Percentiles rank a stretch among this genome's conserved stretches.
Evolutionary conservation across 805 yeast species (phyloP).

Genomic region (Brettanomyces bruxellensis): DNA sequence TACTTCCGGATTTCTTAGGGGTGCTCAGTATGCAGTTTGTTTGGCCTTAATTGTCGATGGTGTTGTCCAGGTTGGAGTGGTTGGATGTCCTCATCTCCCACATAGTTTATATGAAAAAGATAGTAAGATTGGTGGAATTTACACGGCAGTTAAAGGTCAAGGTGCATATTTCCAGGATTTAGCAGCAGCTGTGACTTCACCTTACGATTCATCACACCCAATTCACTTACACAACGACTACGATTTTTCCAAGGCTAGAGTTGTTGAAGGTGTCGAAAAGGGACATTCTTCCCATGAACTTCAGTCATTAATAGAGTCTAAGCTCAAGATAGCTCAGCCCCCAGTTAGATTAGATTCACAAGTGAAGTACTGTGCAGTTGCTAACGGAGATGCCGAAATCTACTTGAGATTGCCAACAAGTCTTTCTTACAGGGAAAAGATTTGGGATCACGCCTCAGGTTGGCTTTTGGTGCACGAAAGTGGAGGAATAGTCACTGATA

Average conservation of each 20-base stretch:
- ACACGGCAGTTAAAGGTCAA: constrained; percentile 54
- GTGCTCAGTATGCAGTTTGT: constrained; percentile 96
- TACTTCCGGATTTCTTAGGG: constrained; percentile 90
- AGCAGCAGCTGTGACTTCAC: constrained; percentile 28
- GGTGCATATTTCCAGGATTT: constrained; percentile 56
- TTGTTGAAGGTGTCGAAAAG: constrained; percentile 91
- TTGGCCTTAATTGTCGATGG: constrained; percentile 84
- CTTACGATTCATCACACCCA: constrained; percentile 22
- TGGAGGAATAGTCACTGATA: constrained; percentile 87
- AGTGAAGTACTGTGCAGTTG: constrained; percentile 87
- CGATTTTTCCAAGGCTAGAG: constrained; percentile 43
- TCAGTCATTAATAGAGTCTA: constrained; percentile 64
- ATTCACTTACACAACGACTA: constrained; percentile 46
- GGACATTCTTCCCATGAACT: constrained; percentile 90
- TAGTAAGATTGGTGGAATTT: constrained; percentile 59
- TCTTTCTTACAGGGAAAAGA: constrained; percentile 75
- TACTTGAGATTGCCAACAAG: constrained; percentile 82
- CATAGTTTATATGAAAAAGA: constrained; percentile 30
- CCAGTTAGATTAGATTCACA: constrained; percentile 85
- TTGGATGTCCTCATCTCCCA: constrained; percentile 92
- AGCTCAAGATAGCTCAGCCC: constrained; percentile 47
- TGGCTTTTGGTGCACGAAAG: constrained; percentile 78
- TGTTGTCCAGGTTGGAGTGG: constrained; percentile 77
- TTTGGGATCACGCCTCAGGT: constrained; percentile 99
- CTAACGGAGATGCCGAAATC: constrained; percentile 87